phyloP scores from a whole-genome alignment of 1,139 yeast genomes.

The Yamadazyma atlantica region DNA sequence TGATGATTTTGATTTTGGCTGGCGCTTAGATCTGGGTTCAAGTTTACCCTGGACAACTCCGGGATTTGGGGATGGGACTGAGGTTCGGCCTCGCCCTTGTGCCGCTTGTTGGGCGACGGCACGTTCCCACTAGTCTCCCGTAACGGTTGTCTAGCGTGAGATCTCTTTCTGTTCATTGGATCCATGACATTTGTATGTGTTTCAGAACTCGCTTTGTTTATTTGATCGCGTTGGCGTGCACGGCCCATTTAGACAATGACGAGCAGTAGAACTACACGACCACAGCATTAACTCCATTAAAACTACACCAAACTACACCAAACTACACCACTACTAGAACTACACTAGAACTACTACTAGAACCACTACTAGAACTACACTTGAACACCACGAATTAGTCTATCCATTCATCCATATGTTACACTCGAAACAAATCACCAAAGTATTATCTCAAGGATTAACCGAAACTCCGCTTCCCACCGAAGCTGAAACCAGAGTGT shows the following conservation, averaged over 20 bases:
- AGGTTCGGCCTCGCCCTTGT: no score
- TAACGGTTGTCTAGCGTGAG: constrained; percentile 36
- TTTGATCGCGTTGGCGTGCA: constrained; percentile 1
- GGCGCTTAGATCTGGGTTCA: neutral
- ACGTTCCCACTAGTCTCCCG: constrained; percentile 44
- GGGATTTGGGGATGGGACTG: no score
- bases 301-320: no score
- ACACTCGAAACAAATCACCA: constrained; percentile 46
- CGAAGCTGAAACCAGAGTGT: constrained; percentile 5
- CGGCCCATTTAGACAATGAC: no score
- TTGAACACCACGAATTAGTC: no score
- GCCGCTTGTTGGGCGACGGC: constrained; percentile 41
- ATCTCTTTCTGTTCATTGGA: constrained; percentile 11
- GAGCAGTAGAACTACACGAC: no score
- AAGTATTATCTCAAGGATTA: constrained; percentile 43
- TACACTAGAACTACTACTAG: no score
- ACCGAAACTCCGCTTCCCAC: constrained; percentile 1
- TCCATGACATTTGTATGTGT: constrained; percentile 11
- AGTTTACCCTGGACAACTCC: no score
- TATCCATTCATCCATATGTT: constrained; percentile 31
- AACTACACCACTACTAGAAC: no score
- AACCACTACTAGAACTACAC: no score
- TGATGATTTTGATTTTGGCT: no score
- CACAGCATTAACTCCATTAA: no score
- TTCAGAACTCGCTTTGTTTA: neutral